Evolutionary conservation across 192 early-diverging fungal genomes (phyloP).

Genomic region (Linnemannia zychae): DNA sequence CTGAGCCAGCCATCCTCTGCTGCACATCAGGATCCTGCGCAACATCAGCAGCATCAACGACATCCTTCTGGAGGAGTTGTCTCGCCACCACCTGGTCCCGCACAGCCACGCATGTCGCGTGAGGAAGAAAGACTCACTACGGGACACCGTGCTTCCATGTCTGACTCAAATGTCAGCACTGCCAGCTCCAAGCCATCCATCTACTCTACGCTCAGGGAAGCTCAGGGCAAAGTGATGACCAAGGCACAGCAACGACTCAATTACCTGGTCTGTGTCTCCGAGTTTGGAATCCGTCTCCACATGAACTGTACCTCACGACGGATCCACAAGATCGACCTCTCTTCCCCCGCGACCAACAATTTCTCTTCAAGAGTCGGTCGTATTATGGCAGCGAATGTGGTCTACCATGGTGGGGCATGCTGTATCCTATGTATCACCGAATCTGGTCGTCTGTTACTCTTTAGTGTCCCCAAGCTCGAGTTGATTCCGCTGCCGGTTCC

Average conservation of each 20-base stretch:
- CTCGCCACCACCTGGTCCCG: not conserved
- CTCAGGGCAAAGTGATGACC: constrained; percentile 36
- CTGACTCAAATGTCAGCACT: constrained; percentile 9
- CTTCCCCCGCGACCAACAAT: not conserved
- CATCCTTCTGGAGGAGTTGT: not conserved
- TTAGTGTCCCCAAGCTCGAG: constrained; percentile 49
- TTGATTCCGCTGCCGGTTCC: constrained; percentile 30
- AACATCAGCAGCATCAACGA: not conserved
- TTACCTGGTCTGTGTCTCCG: constrained; percentile 41
- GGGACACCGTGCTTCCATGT: constrained; percentile 14
- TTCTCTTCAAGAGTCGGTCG: constrained; percentile 9
- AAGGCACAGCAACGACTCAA: constrained; percentile 46
- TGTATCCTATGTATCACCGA: constrained; percentile 49
- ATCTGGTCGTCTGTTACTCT: constrained; percentile 36
- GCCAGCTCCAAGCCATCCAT: constrained; percentile 6
- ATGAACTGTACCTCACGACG: constrained; percentile 54
- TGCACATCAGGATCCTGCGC: not conserved
- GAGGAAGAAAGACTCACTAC: not conserved
- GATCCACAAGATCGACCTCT: constrained; percentile 41
- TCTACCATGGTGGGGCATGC: constrained; percentile 41
- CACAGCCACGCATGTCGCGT: not conserved
- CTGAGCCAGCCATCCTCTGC: not conserved
- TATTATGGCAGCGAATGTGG: constrained; percentile 49
- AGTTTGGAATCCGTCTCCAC: constrained; percentile 40
- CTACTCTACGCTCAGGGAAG: constrained; percentile 34